Evolutionary conservation across 768 basidiomycete genomes (phyloP), one percentile per base, ranked within the genome.

Genomic region (Serendipita indica): DNA sequence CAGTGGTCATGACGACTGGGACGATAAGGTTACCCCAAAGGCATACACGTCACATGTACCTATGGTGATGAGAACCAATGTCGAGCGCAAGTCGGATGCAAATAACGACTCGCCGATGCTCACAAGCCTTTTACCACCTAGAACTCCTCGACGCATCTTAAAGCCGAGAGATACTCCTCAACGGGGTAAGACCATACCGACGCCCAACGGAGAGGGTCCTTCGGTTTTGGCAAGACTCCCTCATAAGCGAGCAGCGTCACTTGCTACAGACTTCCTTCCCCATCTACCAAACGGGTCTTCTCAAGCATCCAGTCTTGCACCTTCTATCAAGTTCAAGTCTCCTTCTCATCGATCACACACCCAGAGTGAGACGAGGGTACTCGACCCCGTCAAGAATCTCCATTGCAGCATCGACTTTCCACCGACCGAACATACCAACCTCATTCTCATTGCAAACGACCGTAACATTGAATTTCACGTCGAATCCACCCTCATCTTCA

Each of bases 81-180:
- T 43, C 18, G 41, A 43, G 7, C 41, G 18, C 18, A 25, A 12
- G 12, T 18, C 13, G 35, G 1, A 39, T 18, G 35, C 41, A n/a
- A 43, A 43, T 43, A n/a, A n/a, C n/a, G n/a, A n/a, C 65, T 89
- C 57, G 68, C 72, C 5, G 67, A 67, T n/a, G 75, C 74, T 18
- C 82, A 85, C 66, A 72, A 76, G 66, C 68, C 69, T 45, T 68
- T 80, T 16, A 67, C 73, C 22, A 68, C 72, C 10, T 77, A 78
- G 59, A 77, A 72, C 28, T n/a, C 41, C 41, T n/a, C 18, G 41
- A 25, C 18, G 27, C 7, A 25, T n/a, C 27, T 6, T 43, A n/a
- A 43, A 25, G 41, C 41, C 41, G n/a, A 43, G 27, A 25, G 2
- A 7, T 18, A n/a, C 41, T n/a, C 1, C 41, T 43, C 7, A 5